phyloP scores from a whole-genome alignment of 2,329 filamentous ascomycete genomes.

The Mollisiaceae sp. region DNA sequence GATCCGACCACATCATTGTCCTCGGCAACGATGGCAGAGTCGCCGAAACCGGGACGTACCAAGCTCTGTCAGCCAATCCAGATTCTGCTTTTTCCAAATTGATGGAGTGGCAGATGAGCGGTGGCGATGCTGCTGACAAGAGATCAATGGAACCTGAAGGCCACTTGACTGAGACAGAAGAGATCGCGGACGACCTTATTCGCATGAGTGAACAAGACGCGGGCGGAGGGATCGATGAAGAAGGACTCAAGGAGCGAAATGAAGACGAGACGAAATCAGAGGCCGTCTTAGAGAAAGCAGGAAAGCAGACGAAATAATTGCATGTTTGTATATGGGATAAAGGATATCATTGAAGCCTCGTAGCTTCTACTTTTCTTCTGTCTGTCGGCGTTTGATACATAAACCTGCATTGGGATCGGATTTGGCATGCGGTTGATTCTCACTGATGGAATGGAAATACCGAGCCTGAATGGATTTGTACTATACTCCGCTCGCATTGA shows the following conservation, averaged over 20 bases:
- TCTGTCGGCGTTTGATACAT: slow-evolving; percentile 1
- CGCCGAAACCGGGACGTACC: slow-evolving; percentile 87
- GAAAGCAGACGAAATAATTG: slow-evolving; percentile 23
- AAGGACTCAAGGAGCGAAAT: slow-evolving; percentile 22
- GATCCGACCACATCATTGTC: slow-evolving; percentile 93
- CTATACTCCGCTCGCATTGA: slow-evolving; percentile 32
- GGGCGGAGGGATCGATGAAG: slow-evolving; percentile 29
- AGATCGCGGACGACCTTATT: slow-evolving; percentile 36
- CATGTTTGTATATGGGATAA: background rate
- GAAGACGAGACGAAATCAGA: slow-evolving; percentile 25
- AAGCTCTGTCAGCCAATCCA: slow-evolving; percentile 72
- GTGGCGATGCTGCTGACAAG: slow-evolving; percentile 66
- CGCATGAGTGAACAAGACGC: slow-evolving; percentile 30
- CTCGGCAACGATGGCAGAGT: slow-evolving; percentile 85
- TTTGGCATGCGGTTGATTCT: slow-evolving; percentile 1
- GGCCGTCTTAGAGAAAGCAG: slow-evolving; percentile 21
- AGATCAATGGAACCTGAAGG: slow-evolving; percentile 34
- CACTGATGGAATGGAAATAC: background rate
- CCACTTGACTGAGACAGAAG: slow-evolving; percentile 38
- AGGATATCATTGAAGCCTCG: background rate
- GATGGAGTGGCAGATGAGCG: slow-evolving; percentile 99
- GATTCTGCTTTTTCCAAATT: slow-evolving; percentile 89
- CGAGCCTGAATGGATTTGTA: slow-evolving; percentile 19
- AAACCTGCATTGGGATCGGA: slow-evolving; percentile 7
- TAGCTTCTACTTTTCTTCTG: slow-evolving; percentile 2